Conservation (phyloP, 345 rosid species). For the Eucalyptus cloeziana region DNA sequence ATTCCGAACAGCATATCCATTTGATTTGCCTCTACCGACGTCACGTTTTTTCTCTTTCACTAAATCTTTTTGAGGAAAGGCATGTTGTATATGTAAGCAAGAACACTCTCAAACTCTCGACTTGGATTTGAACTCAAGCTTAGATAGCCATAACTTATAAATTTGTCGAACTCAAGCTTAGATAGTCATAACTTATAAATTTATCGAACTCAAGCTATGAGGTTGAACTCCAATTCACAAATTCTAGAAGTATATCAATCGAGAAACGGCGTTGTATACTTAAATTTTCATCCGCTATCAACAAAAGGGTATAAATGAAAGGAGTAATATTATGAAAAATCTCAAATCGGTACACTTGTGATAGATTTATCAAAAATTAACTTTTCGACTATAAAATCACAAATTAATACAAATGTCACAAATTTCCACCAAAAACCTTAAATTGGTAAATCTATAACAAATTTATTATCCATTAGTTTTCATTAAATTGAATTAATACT, state of each 20-base stretch:
- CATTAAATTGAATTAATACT: too few species aligned
- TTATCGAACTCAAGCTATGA: not conserved
- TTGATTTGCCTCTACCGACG: not conserved
- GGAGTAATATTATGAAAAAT: accelerated
- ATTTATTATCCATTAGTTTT: accelerated
- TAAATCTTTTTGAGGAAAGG: not conserved
- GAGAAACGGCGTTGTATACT: not conserved
- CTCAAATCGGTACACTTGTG: accelerated
- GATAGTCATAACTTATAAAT: not conserved
- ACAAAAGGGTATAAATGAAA: not conserved
- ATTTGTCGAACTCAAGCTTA: not conserved
- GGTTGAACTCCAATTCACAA: not conserved
- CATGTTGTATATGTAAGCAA: not conserved
- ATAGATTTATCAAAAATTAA: accelerated
- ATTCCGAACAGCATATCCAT: constrained; percentile 93
- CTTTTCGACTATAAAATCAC: accelerated
- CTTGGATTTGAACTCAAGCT: not conserved
- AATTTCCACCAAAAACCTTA: too few species aligned
- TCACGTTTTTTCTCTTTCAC: not conserved
- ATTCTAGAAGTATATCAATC: not conserved
- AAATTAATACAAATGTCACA: accelerated
- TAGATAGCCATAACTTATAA: not conserved
- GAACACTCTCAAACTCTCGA: not conserved
- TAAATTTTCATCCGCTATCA: not conserved
- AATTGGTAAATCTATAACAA: too few species aligned